These are phyloP conservation scores for Mycena floridula DNA, from an alignment of 768 basidiomycete species.

Conservation along the genomic window DNA sequence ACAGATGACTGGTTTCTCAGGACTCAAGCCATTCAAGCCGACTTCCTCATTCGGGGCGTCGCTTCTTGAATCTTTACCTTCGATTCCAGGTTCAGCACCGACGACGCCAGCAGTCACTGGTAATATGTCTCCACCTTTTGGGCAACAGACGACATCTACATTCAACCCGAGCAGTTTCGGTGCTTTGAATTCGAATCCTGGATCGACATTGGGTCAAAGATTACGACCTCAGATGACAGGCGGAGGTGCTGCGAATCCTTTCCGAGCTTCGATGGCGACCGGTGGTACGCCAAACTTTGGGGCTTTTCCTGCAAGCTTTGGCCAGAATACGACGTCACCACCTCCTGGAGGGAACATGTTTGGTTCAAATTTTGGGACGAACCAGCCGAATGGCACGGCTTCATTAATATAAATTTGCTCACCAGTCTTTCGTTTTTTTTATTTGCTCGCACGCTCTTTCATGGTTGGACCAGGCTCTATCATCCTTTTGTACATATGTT, in stretches of 20 bases:
- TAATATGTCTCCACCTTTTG: slow-evolving; percentile 12
- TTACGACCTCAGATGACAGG: slow-evolving; percentile 62
- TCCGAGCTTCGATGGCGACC: slow-evolving; percentile 49
- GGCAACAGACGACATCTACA: slow-evolving; percentile 7
- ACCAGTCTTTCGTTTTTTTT: no score
- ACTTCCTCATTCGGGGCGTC: slow-evolving; percentile 75
- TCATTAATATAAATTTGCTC: no score
- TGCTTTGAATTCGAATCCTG: slow-evolving; percentile 12
- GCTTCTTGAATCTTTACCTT: slow-evolving; percentile 66
- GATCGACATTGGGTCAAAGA: slow-evolving; percentile 35
- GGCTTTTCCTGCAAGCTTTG: no score
- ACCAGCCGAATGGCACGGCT: no score
- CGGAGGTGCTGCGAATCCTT: slow-evolving; percentile 49
- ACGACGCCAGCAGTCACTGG: slow-evolving; percentile 38
- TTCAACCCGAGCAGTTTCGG: slow-evolving; percentile 3
- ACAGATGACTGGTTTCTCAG: slow-evolving; percentile 48
- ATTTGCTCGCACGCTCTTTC: no score
- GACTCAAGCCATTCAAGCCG: slow-evolving; percentile 79
- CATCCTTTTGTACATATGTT: no score
- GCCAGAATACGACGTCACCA: no score
- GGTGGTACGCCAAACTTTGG: no score
- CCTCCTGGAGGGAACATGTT: no score
- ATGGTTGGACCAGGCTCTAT: no score
- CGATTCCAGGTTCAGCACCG: slow-evolving; percentile 56
- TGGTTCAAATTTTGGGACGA: no score